phyloP scores from a whole-genome alignment of 176 grass and related monocot genomes.

The Aegilops longissima region DNA sequence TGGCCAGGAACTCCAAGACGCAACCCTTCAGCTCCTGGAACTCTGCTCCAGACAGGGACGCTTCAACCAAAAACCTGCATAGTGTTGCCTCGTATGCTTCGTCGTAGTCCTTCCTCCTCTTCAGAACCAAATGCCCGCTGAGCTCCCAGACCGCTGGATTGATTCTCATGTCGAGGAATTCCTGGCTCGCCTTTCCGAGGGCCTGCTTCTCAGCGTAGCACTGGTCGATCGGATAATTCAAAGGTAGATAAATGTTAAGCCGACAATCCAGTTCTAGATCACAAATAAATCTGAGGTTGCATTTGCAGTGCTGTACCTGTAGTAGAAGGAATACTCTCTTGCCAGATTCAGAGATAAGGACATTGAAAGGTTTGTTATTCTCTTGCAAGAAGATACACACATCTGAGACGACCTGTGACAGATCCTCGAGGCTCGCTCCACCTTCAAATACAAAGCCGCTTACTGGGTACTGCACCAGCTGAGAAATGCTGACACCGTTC shows the following conservation, averaged over 20 bases:
- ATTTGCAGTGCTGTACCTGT: conserved; percentile 51
- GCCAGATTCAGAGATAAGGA: conserved; percentile 78
- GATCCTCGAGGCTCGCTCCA: conserved; percentile 37
- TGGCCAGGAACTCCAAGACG: conserved; percentile 43
- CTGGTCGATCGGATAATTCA: conserved; percentile 10
- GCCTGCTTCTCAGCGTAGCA: conserved; percentile 81
- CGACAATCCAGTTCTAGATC: neutral
- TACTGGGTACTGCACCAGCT: conserved; percentile 63
- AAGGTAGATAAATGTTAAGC: conserved; percentile 12
- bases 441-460: conserved; percentile 74
- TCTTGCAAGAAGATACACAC: conserved; percentile 73
- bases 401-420: conserved; percentile 55
- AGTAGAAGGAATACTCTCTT: conserved; percentile 69
- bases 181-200: conserved; percentile 50
- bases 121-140: conserved; percentile 83
- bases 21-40: conserved; percentile 58
- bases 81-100: conserved; percentile 55
- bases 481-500: conserved; percentile 43
- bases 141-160: conserved; percentile 90
- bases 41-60: conserved; percentile 51
- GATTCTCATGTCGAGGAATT: conserved; percentile 72
- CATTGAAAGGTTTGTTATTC: conserved; percentile 77
- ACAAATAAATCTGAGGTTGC: neutral
- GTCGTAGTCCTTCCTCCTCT: conserved; percentile 70
- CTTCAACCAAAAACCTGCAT: conserved; percentile 61